Base-by-base conservation (phyloP, 495 filamentous ascomycete genomes). In the Pseudevernia furfuracea region DNA sequence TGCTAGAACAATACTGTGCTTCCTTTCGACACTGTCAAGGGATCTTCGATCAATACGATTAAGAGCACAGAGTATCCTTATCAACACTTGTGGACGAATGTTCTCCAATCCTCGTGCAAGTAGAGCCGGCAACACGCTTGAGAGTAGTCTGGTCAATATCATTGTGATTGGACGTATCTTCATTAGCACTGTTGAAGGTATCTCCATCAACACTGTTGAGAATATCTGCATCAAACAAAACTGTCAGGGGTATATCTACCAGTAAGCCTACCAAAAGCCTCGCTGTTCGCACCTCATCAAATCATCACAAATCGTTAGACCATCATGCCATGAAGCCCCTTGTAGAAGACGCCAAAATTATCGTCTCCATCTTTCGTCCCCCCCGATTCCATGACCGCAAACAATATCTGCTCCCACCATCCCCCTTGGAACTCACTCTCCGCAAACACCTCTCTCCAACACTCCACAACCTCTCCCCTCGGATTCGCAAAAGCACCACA, bases 401-500 rank as follows among this genome's bases (percentile, higher is more conserved):
- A 85, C 62, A 80, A 77, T 14, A 85, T 66, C 56, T 78, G 74
- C 66, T 75, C 73, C 77, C 80, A 85, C 81, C 82, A 83, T 2
- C 83, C 81, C 5, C 82, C 84, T 9, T 62, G 57, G 81, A 81
- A 76, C 76, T 86, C 76, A 25, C 71, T 69, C 65, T 85, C 84
- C 41, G 64, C 36, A 63, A 89, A 77, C 23, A 88, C 82, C 65
- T 84, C 80, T 34, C 65, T 56, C 79, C 85, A 90, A 37, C 82
- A 83, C 38, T 77, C 58, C 37, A 85, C 85, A n/a, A 90, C 81
- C 69, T 84, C 84, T 25, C 75, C 72, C 2, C 78, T 75, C 12
- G 87, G 87, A 67, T 89, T 87, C 9, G 61, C 67, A 72, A 86
- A 88, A 4, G 78, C 83, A 2, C 85, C 86, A 63, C 87, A 89